phyloP scores from a whole-genome alignment of 1,139 yeast species.

The Debaryomycetaceae sp. region DNA sequence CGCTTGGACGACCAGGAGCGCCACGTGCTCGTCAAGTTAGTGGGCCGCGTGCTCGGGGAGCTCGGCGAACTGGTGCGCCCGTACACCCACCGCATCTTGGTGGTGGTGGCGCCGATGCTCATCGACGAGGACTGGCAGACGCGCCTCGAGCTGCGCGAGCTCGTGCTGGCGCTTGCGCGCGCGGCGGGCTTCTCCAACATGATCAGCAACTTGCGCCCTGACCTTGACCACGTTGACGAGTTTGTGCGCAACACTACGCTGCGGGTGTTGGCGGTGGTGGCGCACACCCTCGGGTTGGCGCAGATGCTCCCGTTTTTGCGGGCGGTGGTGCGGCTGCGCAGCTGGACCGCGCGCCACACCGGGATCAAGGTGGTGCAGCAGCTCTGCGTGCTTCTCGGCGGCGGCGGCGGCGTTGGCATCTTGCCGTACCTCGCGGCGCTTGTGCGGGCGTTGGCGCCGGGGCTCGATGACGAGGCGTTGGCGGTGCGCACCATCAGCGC shows the following conservation, averaged over 20 bases:
- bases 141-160: conserved; percentile 75
- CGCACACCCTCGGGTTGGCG: conserved; percentile 73
- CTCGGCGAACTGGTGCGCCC: conserved; percentile 68
- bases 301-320: conserved; percentile 71
- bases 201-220: conserved; percentile 74
- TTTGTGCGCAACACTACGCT: conserved; percentile 75
- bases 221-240: conserved; percentile 80
- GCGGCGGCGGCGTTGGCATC: conserved; percentile 51
- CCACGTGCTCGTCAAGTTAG: conserved; percentile 71
- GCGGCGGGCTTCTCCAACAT: conserved; percentile 82
- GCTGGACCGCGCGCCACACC: conserved; percentile 85
- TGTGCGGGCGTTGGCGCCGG: conserved; percentile 55
- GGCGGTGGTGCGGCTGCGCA: conserved; percentile 78
- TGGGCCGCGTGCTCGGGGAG: conserved; percentile 64
- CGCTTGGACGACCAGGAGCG: conserved; percentile 78
- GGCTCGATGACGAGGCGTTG: conserved; percentile 66
- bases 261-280: conserved; percentile 79
- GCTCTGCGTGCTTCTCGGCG: conserved; percentile 64
- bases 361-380: conserved; percentile 80
- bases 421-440: conserved; percentile 70
- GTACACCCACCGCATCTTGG: conserved; percentile 65
- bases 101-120: conserved; percentile 74
- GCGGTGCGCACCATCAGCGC: conserved; percentile 72
- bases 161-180: conserved; percentile 67
- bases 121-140: conserved; percentile 75